Conservation (phyloP, 2,329 filamentous ascomycete species). For the Didymella sp. region DNA sequence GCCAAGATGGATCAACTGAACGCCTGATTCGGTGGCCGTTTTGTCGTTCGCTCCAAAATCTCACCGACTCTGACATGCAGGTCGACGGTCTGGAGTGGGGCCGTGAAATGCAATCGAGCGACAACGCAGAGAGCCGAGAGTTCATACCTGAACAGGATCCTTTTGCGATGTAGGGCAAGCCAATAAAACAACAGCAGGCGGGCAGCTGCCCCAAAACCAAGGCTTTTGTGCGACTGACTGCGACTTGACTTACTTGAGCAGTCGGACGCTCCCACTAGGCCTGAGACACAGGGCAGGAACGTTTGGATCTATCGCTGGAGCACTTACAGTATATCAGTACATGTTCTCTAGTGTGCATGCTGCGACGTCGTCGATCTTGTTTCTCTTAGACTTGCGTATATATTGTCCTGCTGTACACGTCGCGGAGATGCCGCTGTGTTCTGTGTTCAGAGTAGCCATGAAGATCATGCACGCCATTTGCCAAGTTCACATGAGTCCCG, state of each 20-base stretch:
- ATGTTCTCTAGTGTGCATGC: background rate
- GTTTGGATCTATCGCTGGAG: background rate
- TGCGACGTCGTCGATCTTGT: background rate
- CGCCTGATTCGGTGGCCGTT: constrained; percentile 17
- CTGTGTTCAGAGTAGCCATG: background rate
- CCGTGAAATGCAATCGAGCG: constrained; percentile 32
- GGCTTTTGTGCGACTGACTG: constrained; percentile 24
- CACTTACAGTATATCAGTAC: background rate
- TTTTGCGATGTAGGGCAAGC: constrained; percentile 29
- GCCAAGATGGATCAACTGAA: constrained; percentile 11
- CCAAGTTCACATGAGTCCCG: constrained; percentile 1
- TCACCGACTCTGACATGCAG: constrained; percentile 43
- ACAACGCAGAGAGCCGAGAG: constrained; percentile 45
- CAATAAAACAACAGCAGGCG: constrained; percentile 28
- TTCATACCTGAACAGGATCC: constrained; percentile 28
- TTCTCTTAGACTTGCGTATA: background rate
- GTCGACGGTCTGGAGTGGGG: constrained; percentile 30
- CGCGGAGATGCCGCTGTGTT: background rate
- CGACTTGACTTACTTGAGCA: constrained; percentile 2
- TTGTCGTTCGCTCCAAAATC: constrained; percentile 23
- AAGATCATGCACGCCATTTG: constrained; percentile 4
- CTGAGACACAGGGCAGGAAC: background rate
- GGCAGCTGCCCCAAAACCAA: constrained; percentile 36
- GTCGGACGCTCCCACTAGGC: constrained; percentile 8
- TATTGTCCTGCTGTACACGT: background rate